A percentile compares a stretch with the other conserved stretches of the same genome.
Evolutionary conservation across 1,284 basidiomycete species (phyloP).

Genomic region (Sanghuangporus sanghuang): DNA sequence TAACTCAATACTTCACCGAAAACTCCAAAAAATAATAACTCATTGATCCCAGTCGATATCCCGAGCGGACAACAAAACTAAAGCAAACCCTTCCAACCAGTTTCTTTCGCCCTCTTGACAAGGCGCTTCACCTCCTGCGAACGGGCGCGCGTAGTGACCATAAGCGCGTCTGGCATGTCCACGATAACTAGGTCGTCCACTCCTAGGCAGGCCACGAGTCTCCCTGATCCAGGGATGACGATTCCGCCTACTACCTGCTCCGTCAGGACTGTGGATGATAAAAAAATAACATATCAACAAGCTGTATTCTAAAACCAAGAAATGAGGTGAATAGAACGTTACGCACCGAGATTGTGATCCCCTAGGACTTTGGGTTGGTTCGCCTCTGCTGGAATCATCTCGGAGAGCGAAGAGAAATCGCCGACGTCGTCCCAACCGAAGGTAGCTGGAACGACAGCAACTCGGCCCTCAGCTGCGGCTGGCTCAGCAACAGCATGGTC

Average conservation of each 20-base stretch:
- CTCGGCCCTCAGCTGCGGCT: conserved; percentile 65
- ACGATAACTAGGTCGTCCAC: conserved; percentile 84
- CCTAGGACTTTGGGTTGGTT: conserved; percentile 78
- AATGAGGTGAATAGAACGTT: conserved; percentile 8
- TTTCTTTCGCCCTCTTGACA: conserved; percentile 68
- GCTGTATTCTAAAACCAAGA: not conserved
- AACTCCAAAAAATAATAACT: too few relatives aligned
- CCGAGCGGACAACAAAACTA: conserved; percentile 18
- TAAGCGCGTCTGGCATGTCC: conserved; percentile 80
- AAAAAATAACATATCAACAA: conserved; percentile 1
- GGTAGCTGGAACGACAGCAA: conserved; percentile 80
- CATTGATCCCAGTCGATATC: too few relatives aligned
- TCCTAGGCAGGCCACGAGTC: conserved; percentile 71
- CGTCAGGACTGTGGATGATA: conserved; percentile 54
- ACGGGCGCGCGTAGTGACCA: conserved; percentile 81
- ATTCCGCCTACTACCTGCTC: conserved; percentile 83
- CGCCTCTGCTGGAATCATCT: conserved; percentile 71
- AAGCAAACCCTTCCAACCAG: conserved; percentile 70
- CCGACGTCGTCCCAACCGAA: conserved; percentile 89
- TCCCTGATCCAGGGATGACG: conserved; percentile 75
- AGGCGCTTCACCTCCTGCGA: conserved; percentile 81
- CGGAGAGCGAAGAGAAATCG: conserved; percentile 80
- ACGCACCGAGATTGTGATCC: conserved; percentile 59
- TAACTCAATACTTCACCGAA: too few relatives aligned
- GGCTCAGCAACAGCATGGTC: conserved; percentile 83